Conservation (phyloP, 176 grass and related monocot genomes). For the Puya raimondii region DNA sequence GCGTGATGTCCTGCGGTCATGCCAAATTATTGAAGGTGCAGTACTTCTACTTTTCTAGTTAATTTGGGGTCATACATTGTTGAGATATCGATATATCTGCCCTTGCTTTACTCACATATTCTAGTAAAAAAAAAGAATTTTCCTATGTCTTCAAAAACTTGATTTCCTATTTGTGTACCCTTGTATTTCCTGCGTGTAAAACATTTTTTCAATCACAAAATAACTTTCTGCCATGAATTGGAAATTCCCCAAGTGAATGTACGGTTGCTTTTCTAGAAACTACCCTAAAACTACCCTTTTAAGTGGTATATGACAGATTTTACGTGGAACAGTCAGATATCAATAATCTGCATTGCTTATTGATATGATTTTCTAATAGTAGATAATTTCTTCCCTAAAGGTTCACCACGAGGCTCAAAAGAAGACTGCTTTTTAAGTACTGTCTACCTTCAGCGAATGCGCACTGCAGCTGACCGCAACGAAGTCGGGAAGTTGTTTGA, state of each 20-base stretch:
- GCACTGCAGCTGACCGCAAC: constrained; percentile 51
- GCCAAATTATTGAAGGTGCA: constrained; percentile 59
- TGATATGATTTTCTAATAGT: background rate
- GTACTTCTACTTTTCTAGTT: constrained; percentile 16
- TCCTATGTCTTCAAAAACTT: too few relatives aligned
- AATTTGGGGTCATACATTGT: background rate
- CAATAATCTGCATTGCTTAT: background rate
- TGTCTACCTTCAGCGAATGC: constrained; percentile 90
- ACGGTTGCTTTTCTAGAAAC: too few relatives aligned
- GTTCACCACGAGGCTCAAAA: constrained; percentile 28
- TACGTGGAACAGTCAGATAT: background rate
- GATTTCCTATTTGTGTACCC: too few relatives aligned
- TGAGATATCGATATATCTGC: too few relatives aligned
- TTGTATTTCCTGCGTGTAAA: too few relatives aligned
- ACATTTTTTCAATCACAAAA: too few relatives aligned
- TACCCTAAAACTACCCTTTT: too few relatives aligned
- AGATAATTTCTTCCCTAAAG: constrained; percentile 19
- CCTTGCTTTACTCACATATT: too few relatives aligned
- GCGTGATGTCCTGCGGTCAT: constrained; percentile 87
- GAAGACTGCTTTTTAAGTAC: constrained; percentile 71
- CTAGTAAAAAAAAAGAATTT: too few relatives aligned
- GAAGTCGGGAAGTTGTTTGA: constrained; percentile 81
- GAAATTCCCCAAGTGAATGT: too few relatives aligned
- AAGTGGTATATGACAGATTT: too few relatives aligned
- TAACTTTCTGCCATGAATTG: too few relatives aligned